Evolutionary conservation across 2,329 filamentous ascomycete species (phyloP), one percentile per base, ranked within the genome.

Genomic region (Xylaria sp.): DNA sequence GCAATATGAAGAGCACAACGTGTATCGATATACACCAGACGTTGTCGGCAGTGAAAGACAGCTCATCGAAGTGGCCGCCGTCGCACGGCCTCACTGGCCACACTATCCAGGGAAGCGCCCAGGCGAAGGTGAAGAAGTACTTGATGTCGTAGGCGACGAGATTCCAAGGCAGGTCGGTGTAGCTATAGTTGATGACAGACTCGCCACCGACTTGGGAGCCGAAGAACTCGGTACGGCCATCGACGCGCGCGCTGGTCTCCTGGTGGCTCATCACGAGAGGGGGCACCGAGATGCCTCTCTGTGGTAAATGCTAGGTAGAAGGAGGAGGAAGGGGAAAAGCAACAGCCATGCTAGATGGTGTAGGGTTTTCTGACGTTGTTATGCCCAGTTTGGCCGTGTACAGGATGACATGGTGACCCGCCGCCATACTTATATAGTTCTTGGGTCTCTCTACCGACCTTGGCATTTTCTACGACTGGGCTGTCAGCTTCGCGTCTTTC

Each of bases 41-140:
- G 70, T 93, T 93, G 49, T 79, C 76, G 15, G 73, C 65, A 0
- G 86, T 89, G 0, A 84, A 83, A 66, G 89, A 85, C 20, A 93
- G 80, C 79, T 94, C 92, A 72, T 90, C 88, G 53, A 91, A 79
- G 56, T 82, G 72, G 15, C 81, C 85, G 1, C 86, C 86, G 47
- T 82, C 81, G 61, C 80, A 80, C 1, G 88, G 84, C 15, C 75
- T 77, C 7, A 89, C 50, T 0, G 90, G 90, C 71, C 85, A 81
- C n/a, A 92, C 61, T 39, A 92, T 80, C 75, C 85, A 87, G 1
- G 88, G 89, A 22, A 91, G 75, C 3, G 85, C 83, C 84, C 85
- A 87, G 61, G 78, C 67, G 68, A 85, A 87, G 58, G 79, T 76
- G 75, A 87, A 84, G 77, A 88, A 87, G 72, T 83, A 84, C 72